Evolutionary conservation across 2,329 filamentous ascomycete species (phyloP).

Genomic region (Cryoendolithus antarcticus): DNA sequence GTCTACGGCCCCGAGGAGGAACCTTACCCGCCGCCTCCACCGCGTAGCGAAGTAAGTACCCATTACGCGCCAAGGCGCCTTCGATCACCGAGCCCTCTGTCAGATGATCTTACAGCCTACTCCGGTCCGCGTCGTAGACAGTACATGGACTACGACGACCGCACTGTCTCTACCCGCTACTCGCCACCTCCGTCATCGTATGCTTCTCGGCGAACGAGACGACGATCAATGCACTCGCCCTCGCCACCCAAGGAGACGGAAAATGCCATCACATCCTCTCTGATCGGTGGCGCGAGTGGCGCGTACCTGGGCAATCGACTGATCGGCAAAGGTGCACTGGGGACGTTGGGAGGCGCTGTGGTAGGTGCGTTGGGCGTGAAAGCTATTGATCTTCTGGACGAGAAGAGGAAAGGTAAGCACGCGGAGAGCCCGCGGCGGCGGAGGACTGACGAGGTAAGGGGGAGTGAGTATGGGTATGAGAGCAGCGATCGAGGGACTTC

Average conservation of each 20-base stretch:
- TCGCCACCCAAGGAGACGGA: slow-evolving; percentile 20
- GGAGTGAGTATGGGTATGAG: too few relatives aligned
- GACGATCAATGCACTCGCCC: slow-evolving; percentile 38
- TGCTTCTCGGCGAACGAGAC: slow-evolving; percentile 27
- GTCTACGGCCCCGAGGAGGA: slow-evolving; percentile 3
- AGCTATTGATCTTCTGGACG: slow-evolving; percentile 3
- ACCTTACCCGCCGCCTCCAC: background rate
- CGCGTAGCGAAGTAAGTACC: background rate
- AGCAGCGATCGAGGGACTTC: too few relatives aligned
- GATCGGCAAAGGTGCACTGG: slow-evolving; percentile 4
- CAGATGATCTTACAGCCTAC: slow-evolving; percentile 25
- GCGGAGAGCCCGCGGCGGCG: too few relatives aligned
- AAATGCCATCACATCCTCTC: background rate
- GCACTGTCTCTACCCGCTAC: slow-evolving; percentile 42
- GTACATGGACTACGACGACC: slow-evolving; percentile 34
- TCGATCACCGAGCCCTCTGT: slow-evolving; percentile 20
- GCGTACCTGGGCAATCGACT: slow-evolving; percentile 3
- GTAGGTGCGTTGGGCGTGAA: slow-evolving; percentile 3
- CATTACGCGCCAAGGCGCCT: slow-evolving; percentile 23
- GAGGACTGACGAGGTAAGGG: too few relatives aligned
- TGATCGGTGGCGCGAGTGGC: slow-evolving; percentile 2
- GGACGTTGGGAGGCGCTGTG: slow-evolving; percentile 4
- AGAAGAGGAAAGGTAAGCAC: background rate
- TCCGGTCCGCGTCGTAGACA: background rate
- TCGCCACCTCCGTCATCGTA: slow-evolving; percentile 37